Conservation (phyloP, 163 green algal species). For the Scenedesmus sp. region DNA sequence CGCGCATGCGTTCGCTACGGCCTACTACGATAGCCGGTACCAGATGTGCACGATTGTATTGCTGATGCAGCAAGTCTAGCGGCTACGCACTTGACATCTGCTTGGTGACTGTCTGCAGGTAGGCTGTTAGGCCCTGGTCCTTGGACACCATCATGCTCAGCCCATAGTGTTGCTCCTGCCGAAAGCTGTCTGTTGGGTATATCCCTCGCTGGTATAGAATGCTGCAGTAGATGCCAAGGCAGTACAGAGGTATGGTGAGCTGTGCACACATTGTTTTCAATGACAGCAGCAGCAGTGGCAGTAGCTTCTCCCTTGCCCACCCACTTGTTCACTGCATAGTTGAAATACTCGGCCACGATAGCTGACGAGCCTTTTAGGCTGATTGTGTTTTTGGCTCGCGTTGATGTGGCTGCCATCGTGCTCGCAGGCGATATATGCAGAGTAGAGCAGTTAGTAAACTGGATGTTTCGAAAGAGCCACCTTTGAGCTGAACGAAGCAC, state of each 20-base stretch:
- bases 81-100: conserved; percentile 85
- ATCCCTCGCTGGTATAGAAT: conserved; percentile 99
- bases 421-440: not conserved
- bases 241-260: not conserved
- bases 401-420: conserved; percentile 36
- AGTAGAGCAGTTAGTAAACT: too few relatives aligned
- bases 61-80: not conserved
- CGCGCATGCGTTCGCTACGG: not conserved
- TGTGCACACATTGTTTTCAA: not conserved
- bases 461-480: too few relatives aligned
- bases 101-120: conserved; percentile 86
- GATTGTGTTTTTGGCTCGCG: conserved; percentile 83
- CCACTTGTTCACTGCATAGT: conserved; percentile 93
- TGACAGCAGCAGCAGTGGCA: not conserved
- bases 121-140: conserved; percentile 85
- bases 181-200: conserved; percentile 95
- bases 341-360: conserved; percentile 97
- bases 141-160: conserved; percentile 88
- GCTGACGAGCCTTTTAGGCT: conserved; percentile 90
- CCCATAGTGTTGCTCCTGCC: conserved; percentile 94
- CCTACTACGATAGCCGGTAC: not conserved
- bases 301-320: not conserved
- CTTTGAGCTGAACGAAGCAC: too few relatives aligned
- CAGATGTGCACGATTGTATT: not conserved
- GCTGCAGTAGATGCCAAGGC: conserved; percentile 64